Base-by-base conservation (phyloP, 1,284 basidiomycete species). In the Austroboletus niveus region DNA sequence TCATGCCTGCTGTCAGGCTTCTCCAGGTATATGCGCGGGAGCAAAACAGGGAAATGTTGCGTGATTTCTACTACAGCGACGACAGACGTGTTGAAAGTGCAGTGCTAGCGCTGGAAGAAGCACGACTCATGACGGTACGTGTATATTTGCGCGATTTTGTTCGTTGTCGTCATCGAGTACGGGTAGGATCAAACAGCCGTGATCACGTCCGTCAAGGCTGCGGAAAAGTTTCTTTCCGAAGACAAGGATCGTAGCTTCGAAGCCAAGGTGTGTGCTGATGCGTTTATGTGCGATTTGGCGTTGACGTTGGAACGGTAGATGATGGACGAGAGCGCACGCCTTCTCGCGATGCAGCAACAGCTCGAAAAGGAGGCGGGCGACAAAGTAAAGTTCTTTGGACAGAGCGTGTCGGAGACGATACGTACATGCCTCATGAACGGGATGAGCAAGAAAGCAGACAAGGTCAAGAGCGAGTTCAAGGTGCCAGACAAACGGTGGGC, bases 11-110 rank as follows among this genome's bases (percentile, higher is more conserved):
- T 0, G 88, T 74, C 68, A 85, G 69, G 53, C 72, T 96, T 9
- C 76, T 96, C 34, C 87, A 94, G 64, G 89, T 94, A 0, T 97
- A 95, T 67, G 94, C 92, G 2, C 77, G 88, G 36, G 89, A 94
- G 64, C 89, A 92, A 62, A 93, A 98, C 66, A 76, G 87, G 43
- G 93, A 94, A 57, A 87, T 99, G 80, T 75, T 98, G 12, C 80
- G 92, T 15, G 94, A 99, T 68, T 98, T 97, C 69, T 99, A 96
- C 72, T 99, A 96, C 67, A 96, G 96, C 47, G 97, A 99, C 65
- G 97, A 99, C 70, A 80, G 96, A 54, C 79, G 96, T 42, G 88
- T 92, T 8, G 95, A 98, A 63, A 94, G 87, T 65, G 97, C 93
- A 0, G 80, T 90, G 15, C 73, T 98, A 7, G 88, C 84, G 38